Percentiles rank a stretch among this genome's conserved stretches.
Conservation (phyloP, 306 rosid genomes). For the Cotoneaster glaucophyllus region DNA sequence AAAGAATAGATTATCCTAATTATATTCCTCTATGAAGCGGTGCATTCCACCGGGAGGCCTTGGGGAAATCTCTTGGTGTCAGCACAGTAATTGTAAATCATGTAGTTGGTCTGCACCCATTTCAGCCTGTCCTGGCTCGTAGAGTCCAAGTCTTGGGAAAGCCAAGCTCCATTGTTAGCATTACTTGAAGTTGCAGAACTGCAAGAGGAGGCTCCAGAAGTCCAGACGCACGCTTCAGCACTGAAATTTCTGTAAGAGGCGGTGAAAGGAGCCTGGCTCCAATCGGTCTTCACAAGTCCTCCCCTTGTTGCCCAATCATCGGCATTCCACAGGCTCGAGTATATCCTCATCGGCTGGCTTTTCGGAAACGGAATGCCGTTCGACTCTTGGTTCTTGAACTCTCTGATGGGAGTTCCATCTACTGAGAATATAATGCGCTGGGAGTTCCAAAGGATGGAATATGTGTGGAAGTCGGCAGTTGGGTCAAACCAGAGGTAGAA, state of each 20-base stretch:
- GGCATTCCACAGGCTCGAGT: slow-evolving; percentile 66
- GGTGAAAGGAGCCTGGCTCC: slow-evolving; percentile 54
- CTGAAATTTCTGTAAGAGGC: slow-evolving; percentile 56
- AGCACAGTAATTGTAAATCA: slow-evolving; percentile 61
- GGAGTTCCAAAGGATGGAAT: slow-evolving; percentile 65
- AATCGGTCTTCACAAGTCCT: slow-evolving; percentile 61
- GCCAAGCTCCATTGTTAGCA: slow-evolving; percentile 21
- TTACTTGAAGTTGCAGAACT: neutral
- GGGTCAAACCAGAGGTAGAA: slow-evolving; percentile 80
- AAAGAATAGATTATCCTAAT: neutral
- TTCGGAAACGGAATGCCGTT: slow-evolving; percentile 49
- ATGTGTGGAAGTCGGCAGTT: slow-evolving; percentile 63
- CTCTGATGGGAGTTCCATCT: slow-evolving; percentile 64
- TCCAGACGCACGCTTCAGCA: slow-evolving; percentile 52
- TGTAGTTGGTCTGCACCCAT: slow-evolving; percentile 61
- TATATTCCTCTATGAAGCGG: neutral
- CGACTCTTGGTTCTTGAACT: slow-evolving; percentile 64
- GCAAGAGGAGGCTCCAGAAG: slow-evolving; percentile 49
- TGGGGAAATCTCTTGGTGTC: slow-evolving; percentile 53
- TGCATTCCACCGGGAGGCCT: slow-evolving; percentile 56
- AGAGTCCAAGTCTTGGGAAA: slow-evolving; percentile 35
- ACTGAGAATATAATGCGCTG: slow-evolving; percentile 50
- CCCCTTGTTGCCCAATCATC: slow-evolving; percentile 93
- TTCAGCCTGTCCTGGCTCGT: slow-evolving; percentile 26
- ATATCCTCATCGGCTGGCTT: slow-evolving; percentile 51